Percentiles rank a stretch among this genome's conserved stretches.
These are phyloP conservation scores for Tagetes patula DNA, from an alignment of 129 eudicot species.

Conservation along the genomic window DNA sequence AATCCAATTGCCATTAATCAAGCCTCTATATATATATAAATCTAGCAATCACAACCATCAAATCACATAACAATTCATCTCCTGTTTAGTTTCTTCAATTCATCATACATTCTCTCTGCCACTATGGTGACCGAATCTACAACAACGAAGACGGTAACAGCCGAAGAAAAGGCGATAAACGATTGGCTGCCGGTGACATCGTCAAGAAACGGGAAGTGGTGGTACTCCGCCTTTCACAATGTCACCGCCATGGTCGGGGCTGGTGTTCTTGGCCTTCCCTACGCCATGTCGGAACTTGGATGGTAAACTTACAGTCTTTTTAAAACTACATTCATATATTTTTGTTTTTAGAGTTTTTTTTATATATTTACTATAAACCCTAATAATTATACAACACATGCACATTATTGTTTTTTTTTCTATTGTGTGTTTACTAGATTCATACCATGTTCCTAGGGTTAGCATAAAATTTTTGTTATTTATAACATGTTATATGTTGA, in stretches of 20 bases:
- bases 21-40: not conserved
- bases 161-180: slow-evolving; percentile 27
- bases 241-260: slow-evolving; percentile 55
- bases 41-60: not conserved
- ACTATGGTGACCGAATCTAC: slow-evolving; percentile 9
- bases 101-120: not conserved
- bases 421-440: no score
- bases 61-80: not conserved
- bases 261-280: slow-evolving; percentile 54
- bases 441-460: no score
- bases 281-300: slow-evolving; percentile 50
- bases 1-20: not conserved
- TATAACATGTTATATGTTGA: no score
- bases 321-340: no score
- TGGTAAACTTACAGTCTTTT: slow-evolving; percentile 25
- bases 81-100: not conserved
- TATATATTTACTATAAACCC: no score
- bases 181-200: slow-evolving; percentile 51
- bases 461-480: no score
- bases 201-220: slow-evolving; percentile 39
- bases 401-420: not conserved
- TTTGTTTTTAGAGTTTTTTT: no score
- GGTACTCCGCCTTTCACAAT: slow-evolving; percentile 49
- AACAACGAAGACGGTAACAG: not conserved
- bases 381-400: not conserved